These are phyloP conservation scores for Craterostigma plantagineum DNA, from an alignment of 257 asterid genomes.

Conservation along the genomic window DNA sequence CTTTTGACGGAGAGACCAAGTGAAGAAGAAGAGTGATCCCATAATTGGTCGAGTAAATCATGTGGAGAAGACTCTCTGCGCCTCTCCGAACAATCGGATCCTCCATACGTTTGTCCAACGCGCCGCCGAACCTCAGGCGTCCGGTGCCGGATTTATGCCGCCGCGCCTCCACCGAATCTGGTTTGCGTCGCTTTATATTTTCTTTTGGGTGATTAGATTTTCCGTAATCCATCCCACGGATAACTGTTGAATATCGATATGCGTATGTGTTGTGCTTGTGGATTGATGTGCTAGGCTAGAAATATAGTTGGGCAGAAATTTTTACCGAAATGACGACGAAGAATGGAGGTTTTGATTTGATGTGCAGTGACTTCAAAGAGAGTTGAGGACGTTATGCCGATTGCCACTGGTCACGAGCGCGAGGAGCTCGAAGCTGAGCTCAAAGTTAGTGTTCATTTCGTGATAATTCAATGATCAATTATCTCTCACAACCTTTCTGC, in stretches of 20 bases:
- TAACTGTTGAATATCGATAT: background rate
- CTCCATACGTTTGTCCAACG: slow-evolving; percentile 29
- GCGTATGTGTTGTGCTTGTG: background rate
- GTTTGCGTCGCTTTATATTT: slow-evolving; percentile 12
- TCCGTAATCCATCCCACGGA: background rate
- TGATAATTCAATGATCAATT: slow-evolving; percentile 1
- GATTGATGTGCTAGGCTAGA: slow-evolving; percentile 7
- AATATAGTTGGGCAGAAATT: too few species aligned
- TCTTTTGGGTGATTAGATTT: background rate
- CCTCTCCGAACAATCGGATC: slow-evolving; percentile 32
- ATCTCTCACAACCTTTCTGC: background rate
- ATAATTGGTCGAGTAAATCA: slow-evolving; percentile 21
- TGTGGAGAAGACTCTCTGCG: slow-evolving; percentile 62
- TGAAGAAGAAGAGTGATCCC: slow-evolving; percentile 13
- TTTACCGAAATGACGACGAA: too few species aligned
- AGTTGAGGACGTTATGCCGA: slow-evolving; percentile 82
- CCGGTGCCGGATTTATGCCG: slow-evolving; percentile 22
- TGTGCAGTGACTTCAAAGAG: slow-evolving; percentile 20
- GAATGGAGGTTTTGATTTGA: too few species aligned
- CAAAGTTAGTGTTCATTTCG: slow-evolving; percentile 26
- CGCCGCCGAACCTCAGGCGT: slow-evolving; percentile 15
- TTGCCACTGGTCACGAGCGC: slow-evolving; percentile 96
- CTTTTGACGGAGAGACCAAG: too few species aligned
- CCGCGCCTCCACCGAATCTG: slow-evolving; percentile 38
- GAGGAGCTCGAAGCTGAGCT: slow-evolving; percentile 89